Conservation (phyloP, 2,329 filamentous ascomycete species). For the Nothophoma quercina region DNA sequence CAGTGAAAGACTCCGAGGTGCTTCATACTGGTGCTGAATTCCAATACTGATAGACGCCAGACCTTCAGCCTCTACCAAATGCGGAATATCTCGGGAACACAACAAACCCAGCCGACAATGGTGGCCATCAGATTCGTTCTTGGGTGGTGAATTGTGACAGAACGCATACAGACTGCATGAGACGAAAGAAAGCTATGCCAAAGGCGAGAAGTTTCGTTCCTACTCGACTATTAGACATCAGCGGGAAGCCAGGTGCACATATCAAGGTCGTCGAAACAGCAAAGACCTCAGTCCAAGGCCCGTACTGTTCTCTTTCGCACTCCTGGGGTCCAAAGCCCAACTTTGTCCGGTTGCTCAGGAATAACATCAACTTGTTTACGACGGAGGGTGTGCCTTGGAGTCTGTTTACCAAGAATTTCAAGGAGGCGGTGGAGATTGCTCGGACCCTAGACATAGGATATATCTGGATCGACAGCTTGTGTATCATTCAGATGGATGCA, state of each 20-base stretch:
- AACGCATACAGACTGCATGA: slow-evolving; percentile 27
- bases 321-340: slow-evolving; percentile 33
- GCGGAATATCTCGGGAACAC: slow-evolving; percentile 15
- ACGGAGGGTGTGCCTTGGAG: slow-evolving; percentile 25
- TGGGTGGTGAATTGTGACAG: slow-evolving; percentile 32
- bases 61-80: slow-evolving; percentile 15
- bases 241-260: not conserved
- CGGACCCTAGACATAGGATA: slow-evolving; percentile 30
- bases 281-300: slow-evolving; percentile 16
- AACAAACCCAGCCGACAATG: slow-evolving; percentile 8
- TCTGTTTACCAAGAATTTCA: slow-evolving; percentile 31
- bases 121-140: slow-evolving; percentile 9
- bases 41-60: not conserved
- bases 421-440: slow-evolving; percentile 33
- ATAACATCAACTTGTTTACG: slow-evolving; percentile 20
- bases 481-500: slow-evolving; percentile 24
- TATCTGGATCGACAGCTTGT: slow-evolving; percentile 40
- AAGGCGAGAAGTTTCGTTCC: slow-evolving; percentile 21
- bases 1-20: too few relatives aligned
- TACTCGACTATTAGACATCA: slow-evolving; percentile 33
- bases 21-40: too few relatives aligned
- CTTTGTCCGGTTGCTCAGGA: slow-evolving; percentile 14
- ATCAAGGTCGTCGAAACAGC: slow-evolving; percentile 30
- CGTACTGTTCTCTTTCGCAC: slow-evolving; percentile 32
- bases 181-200: slow-evolving; percentile 13